A percentile compares a stretch with the other conserved stretches of the same genome.
These are phyloP conservation scores for Globisporangium cederbergense DNA, from an alignment of 352 stramenopile species.

Conservation along the genomic window DNA sequence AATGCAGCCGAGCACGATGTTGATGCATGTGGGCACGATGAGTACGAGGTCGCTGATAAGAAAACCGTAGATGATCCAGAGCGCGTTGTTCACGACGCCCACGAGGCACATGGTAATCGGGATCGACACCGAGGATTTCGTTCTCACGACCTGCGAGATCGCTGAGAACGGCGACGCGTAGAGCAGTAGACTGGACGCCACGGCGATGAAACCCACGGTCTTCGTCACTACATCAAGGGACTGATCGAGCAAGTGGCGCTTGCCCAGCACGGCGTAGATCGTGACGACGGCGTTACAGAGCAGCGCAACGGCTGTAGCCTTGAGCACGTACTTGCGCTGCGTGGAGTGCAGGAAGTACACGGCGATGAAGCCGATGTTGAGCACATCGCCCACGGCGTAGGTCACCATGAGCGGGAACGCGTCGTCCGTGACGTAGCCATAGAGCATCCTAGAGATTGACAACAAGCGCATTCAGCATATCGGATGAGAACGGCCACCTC, in stretches of 20 bases:
- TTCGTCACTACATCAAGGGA: slow-evolving; percentile 26
- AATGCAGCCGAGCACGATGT: slow-evolving; percentile 39
- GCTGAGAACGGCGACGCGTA: slow-evolving; percentile 64
- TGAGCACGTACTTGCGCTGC: slow-evolving; percentile 32
- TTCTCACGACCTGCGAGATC: slow-evolving; percentile 50
- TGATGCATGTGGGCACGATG: slow-evolving; percentile 50
- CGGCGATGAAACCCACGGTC: slow-evolving; percentile 39
- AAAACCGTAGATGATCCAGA: slow-evolving; percentile 71
- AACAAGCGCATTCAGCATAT: background rate
- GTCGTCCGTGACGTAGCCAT: slow-evolving; percentile 48
- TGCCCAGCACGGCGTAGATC: slow-evolving; percentile 45
- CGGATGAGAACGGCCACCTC: no score
- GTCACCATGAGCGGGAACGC: slow-evolving; percentile 48
- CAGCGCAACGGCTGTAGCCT: slow-evolving; percentile 28
- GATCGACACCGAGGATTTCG: slow-evolving; percentile 53
- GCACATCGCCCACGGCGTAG: slow-evolving; percentile 43
- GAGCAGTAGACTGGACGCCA: slow-evolving; percentile 52
- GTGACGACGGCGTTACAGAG: slow-evolving; percentile 40
- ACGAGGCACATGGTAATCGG: slow-evolving; percentile 60
- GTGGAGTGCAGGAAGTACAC: slow-evolving; percentile 45
- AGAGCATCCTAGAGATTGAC: slow-evolving; percentile 41
- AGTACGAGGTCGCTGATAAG: slow-evolving; percentile 54
- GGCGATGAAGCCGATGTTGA: slow-evolving; percentile 44
- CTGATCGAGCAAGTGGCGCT: slow-evolving; percentile 26
- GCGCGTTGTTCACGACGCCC: slow-evolving; percentile 61